phyloP scores from a whole-genome alignment of 768 basidiomycete genomes.

The Neoboletus subvelutipes region DNA sequence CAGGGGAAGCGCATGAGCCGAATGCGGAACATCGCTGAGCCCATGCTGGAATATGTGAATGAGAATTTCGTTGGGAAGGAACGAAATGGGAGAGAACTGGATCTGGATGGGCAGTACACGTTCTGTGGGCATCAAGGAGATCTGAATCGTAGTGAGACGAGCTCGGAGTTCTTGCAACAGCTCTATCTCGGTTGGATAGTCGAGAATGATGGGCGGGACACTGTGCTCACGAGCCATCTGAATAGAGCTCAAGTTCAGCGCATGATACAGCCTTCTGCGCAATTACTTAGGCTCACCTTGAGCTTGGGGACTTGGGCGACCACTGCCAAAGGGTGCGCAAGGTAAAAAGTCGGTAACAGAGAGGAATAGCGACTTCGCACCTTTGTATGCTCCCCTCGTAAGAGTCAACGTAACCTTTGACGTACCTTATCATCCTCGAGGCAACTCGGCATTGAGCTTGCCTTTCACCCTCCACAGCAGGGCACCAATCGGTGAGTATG shows the following conservation, averaged over 20 bases:
- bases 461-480: neutral
- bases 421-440: slow-evolving; percentile 5
- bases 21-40: neutral
- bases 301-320: too few species aligned
- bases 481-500: neutral
- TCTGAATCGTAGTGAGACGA: neutral
- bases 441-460: neutral
- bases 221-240: slow-evolving; percentile 2
- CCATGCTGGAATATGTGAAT: slow-evolving; percentile 11
- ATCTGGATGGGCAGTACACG: neutral
- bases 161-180: neutral
- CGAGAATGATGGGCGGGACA: neutral
- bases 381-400: neutral
- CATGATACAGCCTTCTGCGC: neutral
- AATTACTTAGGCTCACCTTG: neutral
- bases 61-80: slow-evolving; percentile 23
- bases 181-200: neutral
- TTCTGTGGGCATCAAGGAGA: neutral
- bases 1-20: neutral
- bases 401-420: neutral
- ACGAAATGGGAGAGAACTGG: slow-evolving; percentile 20
- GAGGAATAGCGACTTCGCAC: neutral
- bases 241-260: neutral
- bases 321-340: neutral
- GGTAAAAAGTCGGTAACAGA: neutral